A percentile compares a stretch with the other conserved stretches of the same genome.
Evolutionary conservation across 768 basidiomycete species (phyloP).

Genomic region (Xerocomus brunneocitrinus): DNA sequence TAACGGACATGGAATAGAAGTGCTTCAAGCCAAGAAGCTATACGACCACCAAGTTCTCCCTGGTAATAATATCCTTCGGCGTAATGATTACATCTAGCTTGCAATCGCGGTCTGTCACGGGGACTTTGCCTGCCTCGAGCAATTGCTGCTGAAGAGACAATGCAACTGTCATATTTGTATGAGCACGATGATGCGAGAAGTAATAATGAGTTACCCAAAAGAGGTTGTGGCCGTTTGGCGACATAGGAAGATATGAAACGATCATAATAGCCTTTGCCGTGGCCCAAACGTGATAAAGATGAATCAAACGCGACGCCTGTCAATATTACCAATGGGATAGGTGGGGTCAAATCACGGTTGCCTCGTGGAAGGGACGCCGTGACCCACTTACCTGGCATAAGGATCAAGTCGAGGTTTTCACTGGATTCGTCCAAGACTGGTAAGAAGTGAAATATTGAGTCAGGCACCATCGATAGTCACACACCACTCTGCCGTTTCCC

Average conservation of each 20-base stretch:
- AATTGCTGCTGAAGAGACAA: constrained; percentile 62
- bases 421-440: constrained; percentile 31
- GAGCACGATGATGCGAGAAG: constrained; percentile 10
- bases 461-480: constrained; percentile 19
- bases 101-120: constrained; percentile 56
- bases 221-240: constrained; percentile 42
- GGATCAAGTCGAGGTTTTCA: constrained; percentile 54
- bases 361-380: constrained; percentile 9
- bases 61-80: constrained; percentile 35
- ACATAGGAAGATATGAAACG: constrained; percentile 59
- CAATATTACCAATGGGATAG: constrained; percentile 3
- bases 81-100: constrained; percentile 59
- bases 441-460: constrained; percentile 3
- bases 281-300: constrained; percentile 64
- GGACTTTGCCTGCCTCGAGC: constrained; percentile 47
- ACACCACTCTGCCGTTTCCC: constrained; percentile 48
- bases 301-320: constrained; percentile 74
- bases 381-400: constrained; percentile 55
- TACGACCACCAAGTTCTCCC: constrained; percentile 16
- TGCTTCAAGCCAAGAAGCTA: constrained; percentile 16
- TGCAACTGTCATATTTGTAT: constrained; percentile 44
- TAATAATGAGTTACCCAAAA: constrained; percentile 47
- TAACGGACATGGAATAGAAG: constrained; percentile 25
- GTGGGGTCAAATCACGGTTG: constrained; percentile 1
- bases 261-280: constrained; percentile 85